Base-by-base conservation (phyloP, 805 yeast genomes). In the Starmerella stellata region DNA sequence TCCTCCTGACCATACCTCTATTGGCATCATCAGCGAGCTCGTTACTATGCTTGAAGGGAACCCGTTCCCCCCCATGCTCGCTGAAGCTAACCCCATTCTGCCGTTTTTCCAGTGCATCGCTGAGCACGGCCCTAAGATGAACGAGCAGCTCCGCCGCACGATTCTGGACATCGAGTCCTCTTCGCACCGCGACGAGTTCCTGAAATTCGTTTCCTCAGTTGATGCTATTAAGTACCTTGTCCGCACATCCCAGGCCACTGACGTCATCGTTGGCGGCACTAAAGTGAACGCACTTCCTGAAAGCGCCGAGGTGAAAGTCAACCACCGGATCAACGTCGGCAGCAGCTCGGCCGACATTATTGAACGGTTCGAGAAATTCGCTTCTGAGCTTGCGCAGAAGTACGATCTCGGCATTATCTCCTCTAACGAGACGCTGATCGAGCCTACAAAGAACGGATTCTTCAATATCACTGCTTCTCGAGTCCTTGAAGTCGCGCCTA, bases 221-320 rank as follows among this genome's bases (percentile, higher is more conserved):
- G 42, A 39, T 7, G 29, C 20, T 36, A 41, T 47, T 28, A 56
- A 62, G 41, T 70, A 65, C 44, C 53, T 68, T 37, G 57, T 75
- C 19, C 61, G 65, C 38, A 77, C 87, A 0, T 66, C 80, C 4
- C 80, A 73, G 55, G 78, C 87, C 0, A 64, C 69, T 34, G 82
- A 76, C 50, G 64, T 75, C 19, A 63, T 80, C 42, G 52, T 58
- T 11, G 90, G 90, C 21, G 93, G 92, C 33, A 67, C 73, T 41
- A 79, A 79, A 57, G 65, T 75, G 20, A 79, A 79, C 51, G 83
- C 90, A 1, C 59, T 79, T 35, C 92, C 93, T 2, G 87, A 78
- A 52, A 56, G 62, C 20, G 70, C 70, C 3, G 55, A 58, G 23
- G 61, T 73, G 31, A 52, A 65, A 27, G 62, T 75, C 33, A 78